phyloP scores from a whole-genome alignment of 257 asterid genomes.

The Ophiorrhiza pumila region DNA sequence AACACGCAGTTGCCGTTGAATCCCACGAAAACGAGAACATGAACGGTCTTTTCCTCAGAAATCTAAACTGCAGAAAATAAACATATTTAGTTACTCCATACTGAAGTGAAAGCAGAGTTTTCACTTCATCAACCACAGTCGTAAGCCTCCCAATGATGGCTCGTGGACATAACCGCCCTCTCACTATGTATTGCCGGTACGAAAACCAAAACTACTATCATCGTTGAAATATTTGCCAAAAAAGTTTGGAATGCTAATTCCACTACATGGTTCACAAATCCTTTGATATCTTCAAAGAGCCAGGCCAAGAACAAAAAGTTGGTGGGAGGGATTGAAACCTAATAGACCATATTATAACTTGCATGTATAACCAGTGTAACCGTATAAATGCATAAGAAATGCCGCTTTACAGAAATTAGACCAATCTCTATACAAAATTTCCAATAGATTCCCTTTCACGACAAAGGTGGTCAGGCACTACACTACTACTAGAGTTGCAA shows the following conservation, averaged over 20 bases:
- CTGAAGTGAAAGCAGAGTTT: too few species aligned
- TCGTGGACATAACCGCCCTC: not conserved
- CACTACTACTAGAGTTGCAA: conserved; percentile 14
- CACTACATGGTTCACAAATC: not conserved
- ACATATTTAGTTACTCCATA: too few species aligned
- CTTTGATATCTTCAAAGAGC: not conserved
- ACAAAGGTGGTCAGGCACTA: conserved; percentile 15
- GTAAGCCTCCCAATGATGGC: not conserved
- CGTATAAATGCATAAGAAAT: conserved; percentile 8
- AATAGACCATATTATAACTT: conserved; percentile 3
- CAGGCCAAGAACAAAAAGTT: not conserved
- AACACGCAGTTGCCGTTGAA: too few species aligned
- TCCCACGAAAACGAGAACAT: too few species aligned
- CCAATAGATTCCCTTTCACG: conserved; percentile 10
- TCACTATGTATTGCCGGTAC: not conserved
- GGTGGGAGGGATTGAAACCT: not conserved
- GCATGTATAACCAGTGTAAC: conserved; percentile 11
- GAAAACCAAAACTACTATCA: not conserved
- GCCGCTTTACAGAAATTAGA: conserved; percentile 16
- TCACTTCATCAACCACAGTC: too few species aligned
- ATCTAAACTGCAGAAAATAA: too few species aligned
- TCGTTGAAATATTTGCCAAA: not conserved
- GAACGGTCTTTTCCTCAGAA: too few species aligned
- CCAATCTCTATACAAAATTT: conserved; percentile 26
- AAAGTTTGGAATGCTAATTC: not conserved